These are phyloP conservation scores for Lasiodiplodia gonubiensis DNA, from an alignment of 2,329 filamentous ascomycete species.

Conservation along the genomic window DNA sequence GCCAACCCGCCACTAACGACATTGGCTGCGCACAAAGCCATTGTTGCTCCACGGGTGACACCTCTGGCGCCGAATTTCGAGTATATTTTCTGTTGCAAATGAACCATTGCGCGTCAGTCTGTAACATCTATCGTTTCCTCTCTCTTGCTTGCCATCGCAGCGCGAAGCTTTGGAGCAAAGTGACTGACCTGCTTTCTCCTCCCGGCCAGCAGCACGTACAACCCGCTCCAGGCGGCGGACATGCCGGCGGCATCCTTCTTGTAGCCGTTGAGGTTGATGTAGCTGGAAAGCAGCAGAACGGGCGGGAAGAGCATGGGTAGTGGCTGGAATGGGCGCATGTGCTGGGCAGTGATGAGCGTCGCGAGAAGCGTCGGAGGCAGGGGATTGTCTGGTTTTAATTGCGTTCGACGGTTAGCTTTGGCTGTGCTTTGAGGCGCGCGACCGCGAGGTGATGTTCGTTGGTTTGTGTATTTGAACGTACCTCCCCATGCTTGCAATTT, in stretches of 20 bases:
- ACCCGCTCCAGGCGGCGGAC: constrained; percentile 67
- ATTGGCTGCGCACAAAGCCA: constrained; percentile 59
- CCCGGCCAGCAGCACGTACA: constrained; percentile 68
- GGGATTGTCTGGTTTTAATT: constrained; percentile 2
- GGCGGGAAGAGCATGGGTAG: constrained; percentile 72
- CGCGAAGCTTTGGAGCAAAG: neutral
- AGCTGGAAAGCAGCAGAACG: constrained; percentile 68
- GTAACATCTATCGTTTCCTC: neutral
- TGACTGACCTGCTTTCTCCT: constrained; percentile 57
- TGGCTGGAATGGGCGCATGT: constrained; percentile 68
- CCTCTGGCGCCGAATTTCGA: constrained; percentile 59
- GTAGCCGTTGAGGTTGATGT: constrained; percentile 67
- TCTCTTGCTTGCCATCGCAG: neutral
- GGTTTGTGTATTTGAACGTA: constrained; percentile 35
- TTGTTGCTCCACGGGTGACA: constrained; percentile 57
- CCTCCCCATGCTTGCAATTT: constrained; percentile 59
- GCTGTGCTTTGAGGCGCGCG: neutral
- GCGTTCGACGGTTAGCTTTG: neutral
- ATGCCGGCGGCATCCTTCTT: constrained; percentile 68
- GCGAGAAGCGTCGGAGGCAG: constrained; percentile 69
- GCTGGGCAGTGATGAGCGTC: constrained; percentile 69
- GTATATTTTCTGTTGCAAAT: constrained; percentile 44
- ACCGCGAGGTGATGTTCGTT: too few relatives aligned
- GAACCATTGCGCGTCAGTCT: neutral
- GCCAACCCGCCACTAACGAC: constrained; percentile 57